Percentiles rank a stretch among this genome's conserved stretches.
Conservation (phyloP, 306 rosid genomes). For the Prunus mira region DNA sequence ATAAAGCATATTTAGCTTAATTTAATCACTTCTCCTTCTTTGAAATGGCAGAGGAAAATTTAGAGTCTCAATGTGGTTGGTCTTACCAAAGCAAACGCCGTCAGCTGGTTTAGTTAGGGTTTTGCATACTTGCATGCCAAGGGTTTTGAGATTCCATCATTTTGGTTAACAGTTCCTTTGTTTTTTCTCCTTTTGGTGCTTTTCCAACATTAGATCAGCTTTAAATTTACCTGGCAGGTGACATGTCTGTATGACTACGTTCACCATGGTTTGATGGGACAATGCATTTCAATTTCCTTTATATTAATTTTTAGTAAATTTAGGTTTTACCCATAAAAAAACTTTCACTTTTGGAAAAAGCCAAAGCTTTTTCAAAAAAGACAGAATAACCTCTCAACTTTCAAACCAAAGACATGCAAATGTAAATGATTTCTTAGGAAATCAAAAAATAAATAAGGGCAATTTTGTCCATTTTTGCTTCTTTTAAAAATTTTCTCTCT, state of each 20-base stretch:
- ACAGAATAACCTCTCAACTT: no score
- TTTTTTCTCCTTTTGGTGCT: neutral
- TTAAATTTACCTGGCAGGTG: neutral
- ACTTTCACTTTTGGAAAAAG: no score
- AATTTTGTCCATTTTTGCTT: no score
- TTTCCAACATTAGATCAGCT: neutral
- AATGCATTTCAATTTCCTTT: neutral
- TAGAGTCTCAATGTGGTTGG: neutral
- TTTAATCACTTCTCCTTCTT: neutral
- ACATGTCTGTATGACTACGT: neutral
- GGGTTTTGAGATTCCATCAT: neutral
- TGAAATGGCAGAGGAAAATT: neutral
- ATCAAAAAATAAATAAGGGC: no score
- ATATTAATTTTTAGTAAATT: no score
- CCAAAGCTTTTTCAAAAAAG: no score
- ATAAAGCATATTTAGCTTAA: neutral
- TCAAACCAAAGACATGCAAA: no score
- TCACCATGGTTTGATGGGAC: slow-evolving; percentile 10
- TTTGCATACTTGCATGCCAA: neutral
- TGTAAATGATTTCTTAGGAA: no score
- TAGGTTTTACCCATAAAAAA: no score
- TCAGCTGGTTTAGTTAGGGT: slow-evolving; percentile 13
- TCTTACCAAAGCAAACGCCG: slow-evolving; percentile 2
- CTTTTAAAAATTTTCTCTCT: no score
- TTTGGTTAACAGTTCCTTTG: neutral